Base-by-base conservation (phyloP, 805 yeast genomes). In the Kazachstania kunashirensis region DNA sequence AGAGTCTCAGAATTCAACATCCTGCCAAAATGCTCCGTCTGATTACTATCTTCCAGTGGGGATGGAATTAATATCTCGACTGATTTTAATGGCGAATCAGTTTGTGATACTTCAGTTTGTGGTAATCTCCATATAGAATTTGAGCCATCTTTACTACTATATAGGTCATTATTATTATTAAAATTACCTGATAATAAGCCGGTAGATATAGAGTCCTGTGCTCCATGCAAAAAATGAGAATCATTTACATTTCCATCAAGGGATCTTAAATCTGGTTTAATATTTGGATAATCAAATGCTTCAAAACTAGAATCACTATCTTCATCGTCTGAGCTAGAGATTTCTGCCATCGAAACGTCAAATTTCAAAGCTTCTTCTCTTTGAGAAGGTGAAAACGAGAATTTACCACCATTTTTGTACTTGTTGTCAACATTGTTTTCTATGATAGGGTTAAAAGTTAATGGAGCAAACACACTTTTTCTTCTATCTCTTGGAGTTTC, bases 371-470 rank as follows among this genome's bases (percentile, higher is more conserved):
- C 50, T 35, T 56, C 62, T 14, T 57, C 61, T 14, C 44, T 50
- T 25, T 48, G 50, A 11, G 43, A 38, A 4, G 59, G 57, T 29
- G 52, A 47, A 14, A 57, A 43, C 2, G 77, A 86, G 53, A 83
- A 89, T 51, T 88, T 82, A 2, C 98, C 98, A 5, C 98, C 98
- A 44, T 71, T 70, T 10, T 79, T 79, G 50, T 89, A 89, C 51
- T 89, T 89, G 39, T 82, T 76, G 53, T 89, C 97, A 27, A 89
- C 77, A 40, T 73, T 76, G 32, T 73, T 71, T 39, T 76, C 77
- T 37, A 84, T 80, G 14, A 79, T 70, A 0, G 95, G 95, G 48
- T 84, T 81, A 61, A 86, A 88, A 29, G 71, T 68, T 29, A 86
- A 64, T 0, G 95, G 94, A 0, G 95, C 83, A 58, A 85, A 88